Evolutionary conservation across 176 grass and related monocot genomes (phyloP).

Genomic region (Elaeis guineensis): DNA sequence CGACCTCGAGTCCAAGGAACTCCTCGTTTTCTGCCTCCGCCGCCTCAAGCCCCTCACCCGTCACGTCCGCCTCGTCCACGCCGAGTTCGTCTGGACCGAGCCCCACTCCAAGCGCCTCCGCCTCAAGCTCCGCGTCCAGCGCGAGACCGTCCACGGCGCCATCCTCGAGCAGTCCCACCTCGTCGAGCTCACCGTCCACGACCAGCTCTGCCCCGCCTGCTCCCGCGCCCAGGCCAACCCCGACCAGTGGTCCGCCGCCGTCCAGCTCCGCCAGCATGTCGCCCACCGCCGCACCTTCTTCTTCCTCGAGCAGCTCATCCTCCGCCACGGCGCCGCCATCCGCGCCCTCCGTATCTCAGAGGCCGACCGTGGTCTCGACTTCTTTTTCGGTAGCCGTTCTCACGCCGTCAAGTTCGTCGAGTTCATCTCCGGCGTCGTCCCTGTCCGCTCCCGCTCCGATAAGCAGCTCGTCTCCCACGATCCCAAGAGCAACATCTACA

Average conservation of each 20-base stretch:
- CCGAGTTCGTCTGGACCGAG: conserved; percentile 93
- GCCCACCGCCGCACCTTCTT: conserved; percentile 79
- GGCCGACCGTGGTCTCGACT: conserved; percentile 48
- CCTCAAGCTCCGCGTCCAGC: conserved; percentile 79
- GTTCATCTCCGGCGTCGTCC: conserved; percentile 61
- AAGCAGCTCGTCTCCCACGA: conserved; percentile 94
- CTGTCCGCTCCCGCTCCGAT: conserved; percentile 47
- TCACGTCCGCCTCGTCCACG: conserved; percentile 50
- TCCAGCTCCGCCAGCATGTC: conserved; percentile 83
- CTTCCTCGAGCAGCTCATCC: conserved; percentile 82
- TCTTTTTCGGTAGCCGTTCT: conserved; percentile 69
- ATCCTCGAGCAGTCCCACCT: conserved; percentile 76
- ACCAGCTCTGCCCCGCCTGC: conserved; percentile 64
- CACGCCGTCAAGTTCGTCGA: conserved; percentile 69
- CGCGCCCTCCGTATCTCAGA: conserved; percentile 55
- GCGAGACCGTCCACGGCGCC: conserved; percentile 59
- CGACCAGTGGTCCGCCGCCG: conserved; percentile 73
- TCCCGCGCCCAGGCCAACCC: conserved; percentile 60
- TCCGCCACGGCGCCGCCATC: conserved; percentile 66
- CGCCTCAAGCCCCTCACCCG: conserved; percentile 59
- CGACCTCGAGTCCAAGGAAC: conserved; percentile 61
- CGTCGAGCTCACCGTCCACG: conserved; percentile 77
- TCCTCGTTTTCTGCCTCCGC: conserved; percentile 74
- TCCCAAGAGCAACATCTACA: conserved; percentile 58
- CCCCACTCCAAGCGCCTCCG: conserved; percentile 95